phyloP scores from a whole-genome alignment of 169 alveolate genomes.

The Cyclospora cayetanensis region DNA sequence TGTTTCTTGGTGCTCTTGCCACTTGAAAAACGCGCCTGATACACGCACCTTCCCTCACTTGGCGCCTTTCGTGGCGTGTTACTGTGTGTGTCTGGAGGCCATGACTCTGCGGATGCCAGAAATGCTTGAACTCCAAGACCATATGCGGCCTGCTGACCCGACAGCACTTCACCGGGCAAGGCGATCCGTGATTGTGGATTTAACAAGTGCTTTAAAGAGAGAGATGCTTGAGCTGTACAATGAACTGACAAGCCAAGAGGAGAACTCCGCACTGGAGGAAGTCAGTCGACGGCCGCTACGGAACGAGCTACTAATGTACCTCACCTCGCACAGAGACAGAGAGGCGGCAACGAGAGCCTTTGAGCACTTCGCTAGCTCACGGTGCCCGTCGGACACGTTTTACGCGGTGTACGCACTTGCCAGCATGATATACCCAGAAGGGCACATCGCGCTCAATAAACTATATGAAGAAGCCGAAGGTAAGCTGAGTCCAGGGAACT shows the following conservation, averaged over 20 bases:
- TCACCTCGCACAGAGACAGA: conserved; percentile 25
- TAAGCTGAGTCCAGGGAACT: neutral
- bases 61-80: neutral
- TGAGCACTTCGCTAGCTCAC: conserved; percentile 12
- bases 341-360: conserved; percentile 40
- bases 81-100: neutral
- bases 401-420: conserved; percentile 18
- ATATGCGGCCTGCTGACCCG: neutral
- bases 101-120: neutral
- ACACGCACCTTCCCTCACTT: too few species aligned
- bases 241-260: neutral
- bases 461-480: conserved; percentile 58
- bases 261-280: neutral
- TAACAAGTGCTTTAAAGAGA: neutral
- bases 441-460: neutral
- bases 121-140: neutral
- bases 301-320: conserved; percentile 62
- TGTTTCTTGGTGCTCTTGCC: too few species aligned
- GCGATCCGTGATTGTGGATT: neutral
- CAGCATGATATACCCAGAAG: neutral
- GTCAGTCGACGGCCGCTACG: conserved; percentile 68
- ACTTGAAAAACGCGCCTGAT: too few species aligned
- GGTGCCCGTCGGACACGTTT: conserved; percentile 44
- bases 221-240: neutral
- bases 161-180: neutral